Base-by-base conservation (phyloP, 805 yeast genomes). In the Metschnikowia aberdeeniae region DNA sequence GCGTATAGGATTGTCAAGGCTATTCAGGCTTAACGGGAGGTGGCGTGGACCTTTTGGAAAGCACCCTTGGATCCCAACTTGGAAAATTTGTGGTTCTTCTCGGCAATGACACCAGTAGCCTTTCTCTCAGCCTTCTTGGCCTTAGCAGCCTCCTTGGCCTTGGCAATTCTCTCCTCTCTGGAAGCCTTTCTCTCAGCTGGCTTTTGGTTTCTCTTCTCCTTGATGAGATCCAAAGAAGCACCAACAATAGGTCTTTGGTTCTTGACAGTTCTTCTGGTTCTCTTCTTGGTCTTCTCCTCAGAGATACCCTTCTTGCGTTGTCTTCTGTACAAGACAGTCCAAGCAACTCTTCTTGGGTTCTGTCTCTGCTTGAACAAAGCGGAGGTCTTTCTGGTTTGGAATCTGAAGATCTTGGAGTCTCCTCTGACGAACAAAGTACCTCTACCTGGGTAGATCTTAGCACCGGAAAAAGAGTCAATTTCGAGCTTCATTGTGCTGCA, bases 391-490 rank as follows among this genome's bases (percentile, higher is more conserved):
- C 97, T 86, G 75, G 87, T 83, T 76, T 86, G 95, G 93, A 93
- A 93, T 84, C 99, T 90, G 96, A 93, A 93, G 70, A 90, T 77
- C 84, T 93, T 93, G 72, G 98, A 90, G 89, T 93, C 99, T 68
- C 98, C 98, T 80, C 99, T 89, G 77, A 93, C 89, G 73, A 88
- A 93, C 75, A 93, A 84, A 73, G 95, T 89, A 79, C 99, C 98
- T 84, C 97, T 89, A 80, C 99, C 99, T 82, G 99, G 99, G 95
- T 92, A 93, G 84, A 93, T 92, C 81, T 92, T 93, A 70, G 92
- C 78, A 77, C 99, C 99, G 68, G 99, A 92, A 82, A 93, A 93
- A 72, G 98, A 87, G 78, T 93, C 98, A 81, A 92, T 80, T 86
- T 93, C 99, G 78, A 93, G 88, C 96, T 93, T 93, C 99, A 93